Evolutionary conservation across 163 green algal species (phyloP).

Genomic region (Chlorella variabilis): DNA sequence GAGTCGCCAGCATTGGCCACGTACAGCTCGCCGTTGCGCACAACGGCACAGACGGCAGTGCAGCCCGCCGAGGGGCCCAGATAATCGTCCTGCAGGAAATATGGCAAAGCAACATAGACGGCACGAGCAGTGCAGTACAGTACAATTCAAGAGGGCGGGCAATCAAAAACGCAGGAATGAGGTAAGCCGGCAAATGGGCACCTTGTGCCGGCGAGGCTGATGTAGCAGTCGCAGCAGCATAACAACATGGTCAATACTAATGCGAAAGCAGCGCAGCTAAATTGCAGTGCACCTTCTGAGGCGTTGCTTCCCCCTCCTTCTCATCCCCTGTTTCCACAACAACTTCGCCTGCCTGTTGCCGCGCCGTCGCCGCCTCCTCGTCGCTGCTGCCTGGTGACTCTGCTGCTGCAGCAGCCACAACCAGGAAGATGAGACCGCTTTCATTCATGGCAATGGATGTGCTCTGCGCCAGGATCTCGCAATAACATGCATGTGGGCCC

Average conservation of each 20-base stretch:
- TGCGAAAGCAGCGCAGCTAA: too few species aligned
- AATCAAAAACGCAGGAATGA: background rate
- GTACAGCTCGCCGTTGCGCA: conserved; percentile 49
- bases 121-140: background rate
- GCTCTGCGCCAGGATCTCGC: too few species aligned
- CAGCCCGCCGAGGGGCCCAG: conserved; percentile 65
- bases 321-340: too few species aligned
- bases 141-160: background rate
- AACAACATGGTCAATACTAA: background rate
- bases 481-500: too few species aligned
- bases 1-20: conserved; percentile 80
- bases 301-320: too few species aligned
- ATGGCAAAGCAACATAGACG: conserved; percentile 13
- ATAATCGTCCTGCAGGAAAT: conserved; percentile 47
- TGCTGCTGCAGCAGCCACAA: too few species aligned
- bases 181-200: background rate
- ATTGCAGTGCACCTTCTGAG: too few species aligned
- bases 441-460: too few species aligned
- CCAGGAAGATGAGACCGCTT: too few species aligned
- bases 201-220: background rate
- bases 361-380: too few species aligned
- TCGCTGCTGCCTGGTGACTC: too few species aligned
- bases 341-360: too few species aligned
- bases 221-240: background rate
- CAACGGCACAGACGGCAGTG: conserved; percentile 65